These are phyloP conservation scores for Polyplosphaeria fusca DNA, from an alignment of 495 filamentous ascomycete genomes.

Conservation along the genomic window DNA sequence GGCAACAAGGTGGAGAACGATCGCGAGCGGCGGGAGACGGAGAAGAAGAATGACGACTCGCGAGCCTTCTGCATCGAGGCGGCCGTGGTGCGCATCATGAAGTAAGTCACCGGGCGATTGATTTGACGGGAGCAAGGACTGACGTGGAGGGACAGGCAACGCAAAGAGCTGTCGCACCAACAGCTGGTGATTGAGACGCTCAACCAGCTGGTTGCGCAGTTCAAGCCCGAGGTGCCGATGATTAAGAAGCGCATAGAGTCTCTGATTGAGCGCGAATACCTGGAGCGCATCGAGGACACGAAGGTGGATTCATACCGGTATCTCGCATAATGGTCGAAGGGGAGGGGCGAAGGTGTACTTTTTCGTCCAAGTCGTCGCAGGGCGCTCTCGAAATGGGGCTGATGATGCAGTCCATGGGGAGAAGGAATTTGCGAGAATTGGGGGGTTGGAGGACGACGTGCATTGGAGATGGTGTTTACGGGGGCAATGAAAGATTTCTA, in stretches of 20 bases:
- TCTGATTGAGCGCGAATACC: slow-evolving; percentile 85
- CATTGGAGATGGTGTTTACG: too few relatives aligned
- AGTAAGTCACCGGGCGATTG: slow-evolving; percentile 58
- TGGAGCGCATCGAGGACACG: slow-evolving; percentile 76
- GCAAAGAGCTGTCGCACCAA: slow-evolving; percentile 76
- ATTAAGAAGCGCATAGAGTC: slow-evolving; percentile 94
- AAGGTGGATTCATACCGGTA: slow-evolving; percentile 73
- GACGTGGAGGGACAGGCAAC: slow-evolving; percentile 61
- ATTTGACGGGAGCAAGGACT: slow-evolving; percentile 5
- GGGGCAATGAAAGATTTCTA: too few relatives aligned
- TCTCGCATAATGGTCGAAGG: slow-evolving; percentile 60
- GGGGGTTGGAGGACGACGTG: too few relatives aligned
- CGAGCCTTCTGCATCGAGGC: slow-evolving; percentile 78
- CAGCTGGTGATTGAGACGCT: slow-evolving; percentile 84
- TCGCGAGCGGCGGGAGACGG: slow-evolving; percentile 79
- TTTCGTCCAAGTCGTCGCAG: too few relatives aligned
- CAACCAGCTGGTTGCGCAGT: slow-evolving; percentile 69
- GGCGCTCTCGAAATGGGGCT: too few relatives aligned
- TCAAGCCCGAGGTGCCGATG: slow-evolving; percentile 84
- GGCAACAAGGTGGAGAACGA: slow-evolving; percentile 81
- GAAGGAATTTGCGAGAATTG: too few relatives aligned
- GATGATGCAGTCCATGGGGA: too few relatives aligned
- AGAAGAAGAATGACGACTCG: slow-evolving; percentile 80
- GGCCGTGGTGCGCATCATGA: slow-evolving; percentile 92
- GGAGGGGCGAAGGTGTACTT: too few relatives aligned